Evolutionary conservation across 805 yeast genomes (phyloP).

Genomic region (Saccharomycopsis lassenensis): DNA sequence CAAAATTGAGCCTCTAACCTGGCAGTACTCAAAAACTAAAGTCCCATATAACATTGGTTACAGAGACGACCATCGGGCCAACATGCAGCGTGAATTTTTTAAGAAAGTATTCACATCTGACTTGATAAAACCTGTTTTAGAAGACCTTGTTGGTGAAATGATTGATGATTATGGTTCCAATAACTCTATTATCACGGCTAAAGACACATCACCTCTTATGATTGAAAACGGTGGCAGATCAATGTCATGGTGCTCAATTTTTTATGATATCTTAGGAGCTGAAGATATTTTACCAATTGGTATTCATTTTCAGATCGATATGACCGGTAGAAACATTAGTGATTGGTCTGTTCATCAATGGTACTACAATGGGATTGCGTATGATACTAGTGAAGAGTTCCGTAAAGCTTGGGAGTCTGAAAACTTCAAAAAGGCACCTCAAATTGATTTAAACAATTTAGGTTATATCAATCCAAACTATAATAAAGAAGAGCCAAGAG

Average conservation of each 20-base stretch:
- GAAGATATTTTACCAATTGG: too few relatives aligned
- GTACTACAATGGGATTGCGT: conserved; percentile 20
- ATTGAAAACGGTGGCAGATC: conserved; percentile 19
- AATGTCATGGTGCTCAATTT: conserved; percentile 19
- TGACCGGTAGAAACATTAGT: too few relatives aligned
- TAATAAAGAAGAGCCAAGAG: not conserved
- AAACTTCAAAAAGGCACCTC: conserved; percentile 19
- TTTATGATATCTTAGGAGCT: conserved; percentile 19
- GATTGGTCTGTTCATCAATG: conserved; percentile 18
- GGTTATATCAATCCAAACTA: conserved; percentile 8
- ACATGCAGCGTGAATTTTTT: not conserved
- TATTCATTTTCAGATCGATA: too few relatives aligned
- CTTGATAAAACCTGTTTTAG: conserved; percentile 9
- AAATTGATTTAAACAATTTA: conserved; percentile 10
- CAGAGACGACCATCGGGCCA: not conserved
- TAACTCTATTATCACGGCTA: conserved; percentile 20
- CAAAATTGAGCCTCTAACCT: too few relatives aligned
- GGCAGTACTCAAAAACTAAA: too few relatives aligned
- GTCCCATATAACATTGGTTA: too few relatives aligned
- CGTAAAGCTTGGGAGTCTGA: conserved; percentile 20
- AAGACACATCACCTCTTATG: conserved; percentile 21
- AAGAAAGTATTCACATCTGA: not conserved
- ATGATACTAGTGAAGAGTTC: conserved; percentile 21
- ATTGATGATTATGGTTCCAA: conserved; percentile 20
- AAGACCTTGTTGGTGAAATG: conserved; percentile 19